Evolutionary conservation across 345 rosid species (phyloP), one percentile per base, ranked within the genome.

Genomic region (Crucihimalaya himalaica): DNA sequence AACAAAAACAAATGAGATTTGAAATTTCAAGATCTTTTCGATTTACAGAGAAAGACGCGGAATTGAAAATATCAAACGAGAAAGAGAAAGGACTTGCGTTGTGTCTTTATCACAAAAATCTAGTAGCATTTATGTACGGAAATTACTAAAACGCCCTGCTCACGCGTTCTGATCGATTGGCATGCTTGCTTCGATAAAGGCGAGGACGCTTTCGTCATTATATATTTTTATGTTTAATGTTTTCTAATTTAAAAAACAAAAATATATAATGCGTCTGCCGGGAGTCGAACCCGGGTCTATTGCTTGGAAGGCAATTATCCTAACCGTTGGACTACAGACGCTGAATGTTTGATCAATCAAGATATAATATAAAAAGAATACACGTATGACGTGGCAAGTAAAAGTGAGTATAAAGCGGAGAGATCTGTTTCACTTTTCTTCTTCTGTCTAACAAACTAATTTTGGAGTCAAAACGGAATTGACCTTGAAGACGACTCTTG

Each of bases 271-370:
- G 91, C 86, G 90, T 87, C 65, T 85, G 88, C 89, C 88, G 87
- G 89, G 86, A 86, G 93, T 88, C 91, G 89, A 86, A 88, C 89
- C 90, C 89, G 89, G 91, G 87, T 85, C 88, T 87, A 86, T 87
- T 87, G 83, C 83, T 86, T 87, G 90, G 91, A 85, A 88, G 97
- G 90, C 96, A 87, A 90, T 87, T 87, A 90, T 93, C 97, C 96
- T 90, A 84, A 88, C 97, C 93, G 96, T 90, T 88, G 97, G 91
- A 90, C 96, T 88, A 88, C 96, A 90, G 70, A 87, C 93, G 84
- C 83, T 74, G 48, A 9, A 9, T 10, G 23, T 2, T 19, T n/a
- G 0, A 46, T 16, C 6, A 5, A 8, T 46, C 0, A 4, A 18
- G 11, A 46, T 43, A n/a, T 19, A 1, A 20, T 48, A 4, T 4